phyloP scores from a whole-genome alignment of 768 basidiomycete species.

The Boletus sensibilis region DNA sequence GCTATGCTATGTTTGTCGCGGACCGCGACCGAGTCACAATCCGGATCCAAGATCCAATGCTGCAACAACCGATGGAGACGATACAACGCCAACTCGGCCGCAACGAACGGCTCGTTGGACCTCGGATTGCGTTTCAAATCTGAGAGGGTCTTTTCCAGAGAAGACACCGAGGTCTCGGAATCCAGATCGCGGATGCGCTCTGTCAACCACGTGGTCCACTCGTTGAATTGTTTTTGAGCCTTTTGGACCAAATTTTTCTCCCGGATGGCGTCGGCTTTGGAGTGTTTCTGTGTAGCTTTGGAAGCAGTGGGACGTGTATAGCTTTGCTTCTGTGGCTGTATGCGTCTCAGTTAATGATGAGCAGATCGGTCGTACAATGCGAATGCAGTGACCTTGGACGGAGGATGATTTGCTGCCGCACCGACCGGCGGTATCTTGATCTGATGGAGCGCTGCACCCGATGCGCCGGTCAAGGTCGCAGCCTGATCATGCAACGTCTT shows the following conservation, averaged over 20 bases:
- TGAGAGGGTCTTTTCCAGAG: slow-evolving; percentile 35
- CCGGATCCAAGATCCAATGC: slow-evolving; percentile 50
- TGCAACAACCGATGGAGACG: slow-evolving; percentile 50
- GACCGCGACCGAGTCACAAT: slow-evolving; percentile 35
- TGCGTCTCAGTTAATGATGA: background rate
- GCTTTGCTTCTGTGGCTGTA: slow-evolving; percentile 17
- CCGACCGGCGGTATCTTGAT: slow-evolving; percentile 51
- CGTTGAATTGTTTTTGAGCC: slow-evolving; percentile 38
- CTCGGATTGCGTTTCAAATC: slow-evolving; percentile 47
- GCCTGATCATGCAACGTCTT: slow-evolving; percentile 55
- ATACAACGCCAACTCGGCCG: slow-evolving; percentile 52
- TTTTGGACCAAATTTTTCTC: slow-evolving; percentile 47
- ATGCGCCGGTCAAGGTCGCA: slow-evolving; percentile 61
- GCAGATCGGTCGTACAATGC: background rate
- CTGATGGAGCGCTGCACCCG: slow-evolving; percentile 50
- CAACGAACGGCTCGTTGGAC: slow-evolving; percentile 42
- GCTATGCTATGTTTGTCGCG: slow-evolving; percentile 47
- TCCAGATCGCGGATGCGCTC: slow-evolving; percentile 42
- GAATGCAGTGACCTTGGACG: slow-evolving; percentile 12
- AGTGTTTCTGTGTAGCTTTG: slow-evolving; percentile 30
- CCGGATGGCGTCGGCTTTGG: slow-evolving; percentile 42
- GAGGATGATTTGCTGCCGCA: slow-evolving; percentile 6
- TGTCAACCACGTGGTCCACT: slow-evolving; percentile 52
- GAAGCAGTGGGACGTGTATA: slow-evolving; percentile 17
- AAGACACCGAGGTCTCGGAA: slow-evolving; percentile 13